These are phyloP conservation scores for Hibiscus mutabilis DNA, from an alignment of 345 rosid species.

Conservation along the genomic window DNA sequence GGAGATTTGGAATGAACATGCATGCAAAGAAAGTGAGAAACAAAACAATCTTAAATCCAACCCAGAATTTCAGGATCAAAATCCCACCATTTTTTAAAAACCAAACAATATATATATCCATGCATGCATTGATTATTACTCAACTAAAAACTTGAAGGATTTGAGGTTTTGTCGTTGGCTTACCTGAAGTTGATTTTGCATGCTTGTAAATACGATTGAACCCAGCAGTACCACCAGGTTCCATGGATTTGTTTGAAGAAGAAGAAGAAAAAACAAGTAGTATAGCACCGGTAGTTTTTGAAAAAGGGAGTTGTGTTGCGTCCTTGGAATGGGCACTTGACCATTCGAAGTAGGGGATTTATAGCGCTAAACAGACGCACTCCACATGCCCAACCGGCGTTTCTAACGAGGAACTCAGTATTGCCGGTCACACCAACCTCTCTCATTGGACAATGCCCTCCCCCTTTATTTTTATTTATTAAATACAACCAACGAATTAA, in stretches of 20 bases:
- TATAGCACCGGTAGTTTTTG: too few relatives aligned
- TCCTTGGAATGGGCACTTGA: not conserved
- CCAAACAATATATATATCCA: not conserved
- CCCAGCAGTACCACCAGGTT: conserved; percentile 2
- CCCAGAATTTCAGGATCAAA: not conserved
- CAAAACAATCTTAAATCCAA: not conserved
- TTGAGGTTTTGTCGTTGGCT: not conserved
- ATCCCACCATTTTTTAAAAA: too few relatives aligned
- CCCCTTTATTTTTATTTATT: not conserved
- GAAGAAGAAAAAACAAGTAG: too few relatives aligned
- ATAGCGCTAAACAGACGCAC: not conserved
- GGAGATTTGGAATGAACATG: not conserved
- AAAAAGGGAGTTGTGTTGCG: not conserved
- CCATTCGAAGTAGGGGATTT: not conserved
- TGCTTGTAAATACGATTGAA: conserved; percentile 5
- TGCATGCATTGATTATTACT: not conserved
- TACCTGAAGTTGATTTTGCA: conserved; percentile 15
- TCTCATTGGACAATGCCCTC: not conserved
- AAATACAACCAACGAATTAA: too few relatives aligned
- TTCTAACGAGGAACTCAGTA: conserved; percentile 6
- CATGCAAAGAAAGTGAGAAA: not conserved
- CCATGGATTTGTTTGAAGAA: conserved; percentile 8
- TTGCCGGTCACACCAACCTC: conserved; percentile 10
- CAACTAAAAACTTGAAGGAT: not conserved
- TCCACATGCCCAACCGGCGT: conserved; percentile 1